Evolutionary conservation across 73 alveolate species (phyloP).

Genomic region (Tetrahymena elliotti): DNA sequence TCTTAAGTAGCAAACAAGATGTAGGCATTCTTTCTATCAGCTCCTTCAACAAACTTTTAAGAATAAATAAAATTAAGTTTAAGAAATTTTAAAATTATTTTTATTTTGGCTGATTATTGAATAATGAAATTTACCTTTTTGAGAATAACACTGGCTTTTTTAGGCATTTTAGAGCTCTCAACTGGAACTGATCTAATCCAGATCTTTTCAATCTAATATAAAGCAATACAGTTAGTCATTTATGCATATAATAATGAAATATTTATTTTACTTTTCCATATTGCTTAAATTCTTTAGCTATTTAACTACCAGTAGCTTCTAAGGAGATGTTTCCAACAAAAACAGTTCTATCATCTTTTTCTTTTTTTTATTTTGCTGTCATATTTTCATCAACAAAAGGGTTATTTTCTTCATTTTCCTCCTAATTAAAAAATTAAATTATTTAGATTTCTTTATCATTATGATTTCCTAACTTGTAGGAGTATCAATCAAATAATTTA

Average conservation of each 20-base stretch:
- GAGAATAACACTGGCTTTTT: slow-evolving; percentile 49
- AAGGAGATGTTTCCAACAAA: slow-evolving; percentile 70
- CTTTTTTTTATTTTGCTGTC: background rate
- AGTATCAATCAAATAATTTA: background rate
- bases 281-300: slow-evolving; percentile 41
- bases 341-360: slow-evolving; percentile 50
- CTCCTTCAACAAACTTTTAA: slow-evolving; percentile 26
- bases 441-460: background rate
- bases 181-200: slow-evolving; percentile 70
- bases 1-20: slow-evolving; percentile 46
- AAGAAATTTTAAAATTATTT: too few species aligned
- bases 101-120: background rate
- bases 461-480: background rate
- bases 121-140: slow-evolving; percentile 10
- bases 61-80: background rate
- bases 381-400: background rate
- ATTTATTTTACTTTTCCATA: slow-evolving; percentile 46
- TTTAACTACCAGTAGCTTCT: slow-evolving; percentile 38
- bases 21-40: slow-evolving; percentile 60
- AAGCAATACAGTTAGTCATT: background rate
- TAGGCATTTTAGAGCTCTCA: slow-evolving; percentile 31
- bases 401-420: background rate
- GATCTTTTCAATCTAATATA: slow-evolving; percentile 49
- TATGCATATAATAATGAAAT: background rate
- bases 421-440: background rate